Evolutionary conservation across 176 grass and related monocot species (phyloP).

Genomic region (Oryza brachyantha): DNA sequence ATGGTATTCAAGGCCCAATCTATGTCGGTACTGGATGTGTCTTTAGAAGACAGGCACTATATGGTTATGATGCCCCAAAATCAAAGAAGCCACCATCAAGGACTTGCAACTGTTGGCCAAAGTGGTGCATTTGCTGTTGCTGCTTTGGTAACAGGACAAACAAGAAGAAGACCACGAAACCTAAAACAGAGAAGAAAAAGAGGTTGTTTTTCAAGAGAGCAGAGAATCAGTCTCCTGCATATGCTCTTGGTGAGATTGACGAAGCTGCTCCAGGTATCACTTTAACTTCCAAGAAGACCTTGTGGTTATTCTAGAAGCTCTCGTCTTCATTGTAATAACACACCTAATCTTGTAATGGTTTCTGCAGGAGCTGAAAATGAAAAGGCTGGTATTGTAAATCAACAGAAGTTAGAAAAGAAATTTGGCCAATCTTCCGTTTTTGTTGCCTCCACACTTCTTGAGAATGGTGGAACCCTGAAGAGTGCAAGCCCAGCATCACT

Average conservation of each 20-base stretch:
- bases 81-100: conserved; percentile 76
- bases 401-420: conserved; percentile 72
- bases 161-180: conserved; percentile 65
- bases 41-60: conserved; percentile 74
- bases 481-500: conserved; percentile 61
- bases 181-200: conserved; percentile 71
- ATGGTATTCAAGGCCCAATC: conserved; percentile 98
- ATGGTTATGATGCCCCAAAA: conserved; percentile 89
- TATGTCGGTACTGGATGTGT: conserved; percentile 95
- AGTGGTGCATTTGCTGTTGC: conserved; percentile 61
- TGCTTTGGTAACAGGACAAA: conserved; percentile 50
- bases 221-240: conserved; percentile 61
- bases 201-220: conserved; percentile 50
- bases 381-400: conserved; percentile 40
- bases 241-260: conserved; percentile 64
- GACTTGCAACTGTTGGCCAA: conserved; percentile 91
- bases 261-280: conserved; percentile 54
- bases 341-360: neutral
- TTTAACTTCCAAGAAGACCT: neutral
- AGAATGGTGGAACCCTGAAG: conserved; percentile 62
- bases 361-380: conserved; percentile 44
- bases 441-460: conserved; percentile 66
- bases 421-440: conserved; percentile 77
- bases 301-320: neutral
- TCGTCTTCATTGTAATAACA: neutral